phyloP scores from a whole-genome alignment of 2,329 filamentous ascomycete species.

The Microdochium bolleyi region DNA sequence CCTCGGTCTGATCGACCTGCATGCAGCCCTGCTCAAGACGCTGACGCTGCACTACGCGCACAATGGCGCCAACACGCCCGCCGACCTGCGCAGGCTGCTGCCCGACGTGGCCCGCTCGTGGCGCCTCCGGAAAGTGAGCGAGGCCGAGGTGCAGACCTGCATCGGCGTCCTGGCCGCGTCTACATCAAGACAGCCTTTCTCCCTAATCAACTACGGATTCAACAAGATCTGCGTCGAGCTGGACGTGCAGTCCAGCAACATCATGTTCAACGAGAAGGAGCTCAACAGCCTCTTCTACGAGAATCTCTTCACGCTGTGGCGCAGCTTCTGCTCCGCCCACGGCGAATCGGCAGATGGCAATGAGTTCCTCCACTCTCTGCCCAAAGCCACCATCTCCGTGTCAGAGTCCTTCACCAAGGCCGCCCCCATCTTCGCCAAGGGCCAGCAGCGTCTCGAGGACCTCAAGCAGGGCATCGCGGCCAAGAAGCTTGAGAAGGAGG shows the following conservation, averaged over 20 bases:
- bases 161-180: slow-evolving; percentile 52
- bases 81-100: slow-evolving; percentile 53
- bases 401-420: slow-evolving; percentile 44
- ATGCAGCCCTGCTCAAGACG: slow-evolving; percentile 60
- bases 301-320: slow-evolving; percentile 40
- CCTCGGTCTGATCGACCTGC: slow-evolving; percentile 53
- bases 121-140: slow-evolving; percentile 61
- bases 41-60: slow-evolving; percentile 63
- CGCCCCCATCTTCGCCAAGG: slow-evolving; percentile 53
- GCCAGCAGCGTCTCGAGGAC: slow-evolving; percentile 60
- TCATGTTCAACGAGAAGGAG: slow-evolving; percentile 38
- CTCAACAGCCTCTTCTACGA: slow-evolving; percentile 46
- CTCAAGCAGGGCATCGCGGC: slow-evolving; percentile 54
- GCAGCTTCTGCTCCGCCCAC: slow-evolving; percentile 16
- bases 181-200: slow-evolving; percentile 13
- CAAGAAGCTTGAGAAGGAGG: slow-evolving; percentile 39
- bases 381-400: slow-evolving; percentile 42
- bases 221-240: slow-evolving; percentile 51
- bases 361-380: slow-evolving; percentile 48
- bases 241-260: slow-evolving; percentile 23
- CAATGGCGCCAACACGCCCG: slow-evolving; percentile 53
- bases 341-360: slow-evolving; percentile 14
- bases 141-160: slow-evolving; percentile 58
- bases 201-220: slow-evolving; percentile 31
- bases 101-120: slow-evolving; percentile 59